Conservation (phyloP, 805 yeast genomes). For the Candida dajiaensis region DNA sequence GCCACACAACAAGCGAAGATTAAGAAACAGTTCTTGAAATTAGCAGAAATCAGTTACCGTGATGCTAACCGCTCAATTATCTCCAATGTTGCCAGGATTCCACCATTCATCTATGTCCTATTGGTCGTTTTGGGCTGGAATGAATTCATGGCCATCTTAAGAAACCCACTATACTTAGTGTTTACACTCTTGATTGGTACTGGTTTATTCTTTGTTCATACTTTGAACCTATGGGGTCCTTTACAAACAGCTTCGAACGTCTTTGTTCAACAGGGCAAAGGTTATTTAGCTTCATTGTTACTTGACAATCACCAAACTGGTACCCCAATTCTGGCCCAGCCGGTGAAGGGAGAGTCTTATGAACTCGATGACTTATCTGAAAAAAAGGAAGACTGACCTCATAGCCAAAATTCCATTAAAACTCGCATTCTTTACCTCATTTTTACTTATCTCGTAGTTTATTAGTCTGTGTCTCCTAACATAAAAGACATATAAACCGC, state of each 20-base stretch:
- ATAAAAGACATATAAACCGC: neutral
- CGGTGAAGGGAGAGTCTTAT: constrained; percentile 19
- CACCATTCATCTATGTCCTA: constrained; percentile 71
- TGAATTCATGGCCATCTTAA: constrained; percentile 80
- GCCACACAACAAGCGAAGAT: constrained; percentile 54
- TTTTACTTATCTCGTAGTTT: neutral
- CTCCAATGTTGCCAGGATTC: constrained; percentile 72
- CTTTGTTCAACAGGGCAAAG: constrained; percentile 45
- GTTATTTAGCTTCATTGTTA: constrained; percentile 52
- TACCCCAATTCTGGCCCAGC: constrained; percentile 10
- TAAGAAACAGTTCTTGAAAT: constrained; percentile 56
- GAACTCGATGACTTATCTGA: constrained; percentile 28
- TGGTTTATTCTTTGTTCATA: constrained; percentile 60
- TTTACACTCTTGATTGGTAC: constrained; percentile 53
- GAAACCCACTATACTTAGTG: constrained; percentile 80
- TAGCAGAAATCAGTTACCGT: constrained; percentile 71
- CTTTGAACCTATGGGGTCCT: constrained; percentile 72
- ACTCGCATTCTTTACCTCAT: neutral
- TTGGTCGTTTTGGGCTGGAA: constrained; percentile 88
- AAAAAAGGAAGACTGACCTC: constrained; percentile 10
- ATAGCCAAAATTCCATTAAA: neutral
- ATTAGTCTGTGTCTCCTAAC: neutral
- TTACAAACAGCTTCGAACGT: constrained; percentile 58
- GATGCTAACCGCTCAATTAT: constrained; percentile 88
- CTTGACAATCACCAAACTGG: constrained; percentile 37